These are phyloP conservation scores for Mycena maculata DNA, from an alignment of 768 basidiomycete genomes.

Conservation along the genomic window DNA sequence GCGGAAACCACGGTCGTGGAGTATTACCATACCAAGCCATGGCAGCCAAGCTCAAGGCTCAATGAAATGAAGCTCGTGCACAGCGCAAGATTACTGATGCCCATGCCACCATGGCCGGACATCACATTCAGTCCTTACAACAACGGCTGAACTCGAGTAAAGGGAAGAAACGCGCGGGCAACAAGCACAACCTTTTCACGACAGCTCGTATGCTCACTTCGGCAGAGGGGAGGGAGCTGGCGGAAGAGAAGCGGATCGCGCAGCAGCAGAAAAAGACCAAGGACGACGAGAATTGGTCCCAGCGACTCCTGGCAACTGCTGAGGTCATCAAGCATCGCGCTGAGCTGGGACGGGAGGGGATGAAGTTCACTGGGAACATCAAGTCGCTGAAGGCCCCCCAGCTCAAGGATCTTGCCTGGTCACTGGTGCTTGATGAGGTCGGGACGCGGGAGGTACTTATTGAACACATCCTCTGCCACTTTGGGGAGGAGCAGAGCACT, in stretches of 20 bases:
- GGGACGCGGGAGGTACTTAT: too few relatives aligned
- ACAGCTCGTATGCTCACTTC: neutral
- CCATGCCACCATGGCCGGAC: too few relatives aligned
- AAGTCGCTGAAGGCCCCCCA: neutral
- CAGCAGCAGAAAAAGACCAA: neutral
- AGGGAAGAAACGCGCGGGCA: too few relatives aligned
- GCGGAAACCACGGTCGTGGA: too few relatives aligned
- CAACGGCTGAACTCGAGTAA: too few relatives aligned
- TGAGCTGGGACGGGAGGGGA: neutral
- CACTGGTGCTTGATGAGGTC: constrained; percentile 10
- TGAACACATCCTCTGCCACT: too few relatives aligned
- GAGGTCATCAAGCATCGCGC: constrained; percentile 7
- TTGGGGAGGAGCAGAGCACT: too few relatives aligned
- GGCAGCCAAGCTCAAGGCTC: neutral
- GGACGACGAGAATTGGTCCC: constrained; percentile 1
- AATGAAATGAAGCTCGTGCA: neutral
- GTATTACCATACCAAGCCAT: too few relatives aligned
- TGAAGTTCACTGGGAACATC: neutral
- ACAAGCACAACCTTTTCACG: too few relatives aligned
- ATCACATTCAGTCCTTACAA: too few relatives aligned
- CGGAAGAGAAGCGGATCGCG: neutral
- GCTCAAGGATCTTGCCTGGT: constrained; percentile 2
- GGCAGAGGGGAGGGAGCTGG: neutral
- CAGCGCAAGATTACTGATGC: too few relatives aligned
- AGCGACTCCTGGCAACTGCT: neutral